phyloP scores from a whole-genome alignment of 768 basidiomycete genomes.

The Coprinopsis cinerea region DNA sequence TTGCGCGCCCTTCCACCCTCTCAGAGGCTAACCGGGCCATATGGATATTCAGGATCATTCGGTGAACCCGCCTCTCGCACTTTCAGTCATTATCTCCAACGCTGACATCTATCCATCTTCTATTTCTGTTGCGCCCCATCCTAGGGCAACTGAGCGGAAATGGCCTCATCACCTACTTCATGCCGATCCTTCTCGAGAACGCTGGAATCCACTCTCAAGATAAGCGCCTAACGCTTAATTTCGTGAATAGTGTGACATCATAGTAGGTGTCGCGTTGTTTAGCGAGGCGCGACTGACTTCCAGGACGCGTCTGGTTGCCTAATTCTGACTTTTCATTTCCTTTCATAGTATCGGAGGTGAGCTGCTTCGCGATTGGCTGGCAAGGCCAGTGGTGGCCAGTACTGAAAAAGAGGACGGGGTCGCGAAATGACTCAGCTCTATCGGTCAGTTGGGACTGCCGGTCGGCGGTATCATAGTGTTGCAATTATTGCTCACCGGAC shows the following conservation, averaged over 20 bases:
- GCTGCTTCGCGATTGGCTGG: not conserved
- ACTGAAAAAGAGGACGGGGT: too few relatives aligned
- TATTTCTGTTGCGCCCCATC: not conserved
- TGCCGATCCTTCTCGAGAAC: constrained; percentile 39
- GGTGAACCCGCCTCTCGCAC: too few relatives aligned
- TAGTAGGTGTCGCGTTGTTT: constrained; percentile 32
- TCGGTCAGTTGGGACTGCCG: not conserved
- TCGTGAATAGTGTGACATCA: constrained; percentile 47
- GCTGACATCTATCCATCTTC: not conserved
- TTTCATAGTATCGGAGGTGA: constrained; percentile 29
- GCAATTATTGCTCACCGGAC: too few relatives aligned
- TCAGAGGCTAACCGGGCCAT: not conserved
- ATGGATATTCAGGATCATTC: constrained; percentile 18
- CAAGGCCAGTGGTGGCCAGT: constrained; percentile 16
- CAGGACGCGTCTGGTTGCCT: too few relatives aligned
- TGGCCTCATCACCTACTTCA: constrained; percentile 44
- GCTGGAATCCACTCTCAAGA: constrained; percentile 40
- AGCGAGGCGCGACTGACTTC: not conserved
- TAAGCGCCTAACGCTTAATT: constrained; percentile 39
- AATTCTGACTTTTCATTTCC: not conserved
- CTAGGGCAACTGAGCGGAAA: constrained; percentile 43
- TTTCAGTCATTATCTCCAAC: not conserved
- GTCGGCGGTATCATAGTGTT: too few relatives aligned
- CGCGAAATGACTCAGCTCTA: not conserved
- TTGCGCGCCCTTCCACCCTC: not conserved